Evolutionary conservation across 1,139 yeast genomes (phyloP).

Genomic region (Geotrichum fermentans): DNA sequence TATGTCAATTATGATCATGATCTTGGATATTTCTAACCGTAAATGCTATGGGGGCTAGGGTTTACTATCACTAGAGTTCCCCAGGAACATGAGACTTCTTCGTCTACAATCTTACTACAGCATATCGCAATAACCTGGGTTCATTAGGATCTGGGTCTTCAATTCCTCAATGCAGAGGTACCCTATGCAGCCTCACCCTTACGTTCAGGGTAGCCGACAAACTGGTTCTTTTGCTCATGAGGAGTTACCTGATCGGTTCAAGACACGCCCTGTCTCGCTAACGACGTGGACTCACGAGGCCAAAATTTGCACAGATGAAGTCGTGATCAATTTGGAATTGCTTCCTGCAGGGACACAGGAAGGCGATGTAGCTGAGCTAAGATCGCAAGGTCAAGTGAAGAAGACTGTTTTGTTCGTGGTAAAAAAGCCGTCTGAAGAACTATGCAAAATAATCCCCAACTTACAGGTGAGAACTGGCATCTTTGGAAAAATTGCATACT

Average conservation of each 20-base stretch:
- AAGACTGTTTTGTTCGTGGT: conserved; percentile 46
- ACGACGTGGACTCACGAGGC: conserved; percentile 74
- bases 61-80: too few species aligned
- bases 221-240: not conserved
- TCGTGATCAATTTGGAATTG: conserved; percentile 54
- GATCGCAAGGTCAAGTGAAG: conserved; percentile 36
- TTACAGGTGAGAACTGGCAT: conserved; percentile 28
- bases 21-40: too few species aligned
- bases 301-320: conserved; percentile 53
- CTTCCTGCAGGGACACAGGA: conserved; percentile 53
- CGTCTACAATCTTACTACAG: too few species aligned
- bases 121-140: too few species aligned
- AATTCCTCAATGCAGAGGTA: too few species aligned
- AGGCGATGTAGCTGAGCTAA: conserved; percentile 74
- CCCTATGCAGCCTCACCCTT: conserved; percentile 8
- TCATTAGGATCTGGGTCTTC: too few species aligned
- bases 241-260: not conserved
- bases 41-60: too few species aligned
- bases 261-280: conserved; percentile 28
- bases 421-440: conserved; percentile 37
- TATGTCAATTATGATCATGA: too few species aligned
- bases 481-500: not conserved
- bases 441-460: conserved; percentile 32
- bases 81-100: too few species aligned
- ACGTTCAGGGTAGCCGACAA: not conserved